Conservation (phyloP, 2,329 filamentous ascomycete genomes). For the Xylariaceae sp. region DNA sequence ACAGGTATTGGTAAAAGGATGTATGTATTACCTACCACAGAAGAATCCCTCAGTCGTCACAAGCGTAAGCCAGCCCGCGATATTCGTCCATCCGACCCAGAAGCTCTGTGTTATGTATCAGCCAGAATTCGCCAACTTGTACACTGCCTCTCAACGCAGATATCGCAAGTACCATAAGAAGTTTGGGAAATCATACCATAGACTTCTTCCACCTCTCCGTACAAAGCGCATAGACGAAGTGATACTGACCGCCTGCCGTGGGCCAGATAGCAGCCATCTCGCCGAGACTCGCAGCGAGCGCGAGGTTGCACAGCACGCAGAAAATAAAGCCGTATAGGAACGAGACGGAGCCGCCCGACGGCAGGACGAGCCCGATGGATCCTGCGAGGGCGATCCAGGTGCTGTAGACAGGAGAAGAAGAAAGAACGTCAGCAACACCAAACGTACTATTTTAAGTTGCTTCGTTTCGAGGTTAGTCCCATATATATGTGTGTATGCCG, state of each 20-base stretch:
- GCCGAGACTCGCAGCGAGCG: constrained; percentile 39
- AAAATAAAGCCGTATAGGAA: constrained; percentile 45
- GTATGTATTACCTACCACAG: constrained; percentile 30
- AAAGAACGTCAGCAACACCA: neutral
- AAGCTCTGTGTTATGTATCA: too few species aligned
- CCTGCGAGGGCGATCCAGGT: constrained; percentile 40
- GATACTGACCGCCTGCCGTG: constrained; percentile 44
- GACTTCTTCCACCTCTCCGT: constrained; percentile 36
- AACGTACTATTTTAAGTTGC: too few species aligned
- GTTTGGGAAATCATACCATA: constrained; percentile 26
- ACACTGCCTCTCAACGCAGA: neutral
- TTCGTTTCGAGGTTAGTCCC: too few species aligned
- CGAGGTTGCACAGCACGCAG: constrained; percentile 42
- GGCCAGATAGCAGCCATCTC: constrained; percentile 44
- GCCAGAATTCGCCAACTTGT: neutral
- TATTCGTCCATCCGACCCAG: constrained; percentile 42
- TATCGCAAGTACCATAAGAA: too few species aligned
- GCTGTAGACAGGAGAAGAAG: constrained; percentile 17
- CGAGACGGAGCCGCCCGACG: constrained; percentile 39
- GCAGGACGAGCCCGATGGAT: constrained; percentile 39
- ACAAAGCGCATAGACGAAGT: constrained; percentile 40
- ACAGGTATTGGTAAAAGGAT: too few species aligned
- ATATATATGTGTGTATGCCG: too few species aligned
- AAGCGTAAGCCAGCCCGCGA: constrained; percentile 43
- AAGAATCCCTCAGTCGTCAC: constrained; percentile 43